Evolutionary conservation across 2,329 filamentous ascomycete species (phyloP).

Genomic region (Phialemoniopsis sp.): DNA sequence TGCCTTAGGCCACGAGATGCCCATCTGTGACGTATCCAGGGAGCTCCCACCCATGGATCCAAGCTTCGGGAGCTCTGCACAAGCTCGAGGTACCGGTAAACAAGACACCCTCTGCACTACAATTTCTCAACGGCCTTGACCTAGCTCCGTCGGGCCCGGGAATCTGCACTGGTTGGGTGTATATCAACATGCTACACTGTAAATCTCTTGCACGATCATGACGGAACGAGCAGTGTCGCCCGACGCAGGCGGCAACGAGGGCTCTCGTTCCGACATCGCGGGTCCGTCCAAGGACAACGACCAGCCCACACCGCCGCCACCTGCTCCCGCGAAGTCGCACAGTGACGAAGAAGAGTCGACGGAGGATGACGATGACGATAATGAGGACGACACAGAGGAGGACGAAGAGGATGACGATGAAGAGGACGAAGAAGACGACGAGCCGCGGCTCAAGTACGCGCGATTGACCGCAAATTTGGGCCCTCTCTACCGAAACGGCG

Average conservation of each 20-base stretch:
- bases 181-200: no score
- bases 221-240: conserved; percentile 3
- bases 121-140: no score
- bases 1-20: no score
- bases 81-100: no score
- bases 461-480: conserved; percentile 77
- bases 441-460: conserved; percentile 90
- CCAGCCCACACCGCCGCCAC: neutral
- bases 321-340: conserved; percentile 6
- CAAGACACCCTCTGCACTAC: no score
- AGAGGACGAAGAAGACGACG: conserved; percentile 84
- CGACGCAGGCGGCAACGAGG: conserved; percentile 3
- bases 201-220: no score
- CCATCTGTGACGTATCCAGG: no score
- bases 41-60: no score
- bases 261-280: neutral
- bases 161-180: no score
- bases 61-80: no score
- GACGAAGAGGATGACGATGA: conserved; percentile 63
- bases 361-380: conserved; percentile 34
- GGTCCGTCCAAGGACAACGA: neutral
- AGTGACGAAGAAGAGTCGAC: no score
- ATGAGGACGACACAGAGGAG: conserved; percentile 38
- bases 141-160: no score
- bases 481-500: conserved; percentile 85